Conservation (phyloP, 345 rosid species). For the Salix brachista region DNA sequence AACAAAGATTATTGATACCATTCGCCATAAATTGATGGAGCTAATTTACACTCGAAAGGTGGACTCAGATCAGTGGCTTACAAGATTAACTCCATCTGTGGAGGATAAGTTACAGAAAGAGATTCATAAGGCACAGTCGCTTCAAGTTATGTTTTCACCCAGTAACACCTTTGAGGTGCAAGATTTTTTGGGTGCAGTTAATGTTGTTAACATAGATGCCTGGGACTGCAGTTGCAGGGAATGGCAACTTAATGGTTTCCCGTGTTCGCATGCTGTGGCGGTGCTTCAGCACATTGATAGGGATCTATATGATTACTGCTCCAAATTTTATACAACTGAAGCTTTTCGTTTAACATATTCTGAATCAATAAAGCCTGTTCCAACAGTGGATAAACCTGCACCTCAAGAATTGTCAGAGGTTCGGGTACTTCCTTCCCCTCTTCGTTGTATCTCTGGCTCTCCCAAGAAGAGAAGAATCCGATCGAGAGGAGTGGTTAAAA, state of each 20-base stretch:
- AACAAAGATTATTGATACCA: conserved; percentile 25
- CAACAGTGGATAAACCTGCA: conserved; percentile 13
- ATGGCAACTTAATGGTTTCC: conserved; percentile 24
- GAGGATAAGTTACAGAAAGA: conserved; percentile 25
- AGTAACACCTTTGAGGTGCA: conserved; percentile 10
- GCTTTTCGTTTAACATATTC: conserved; percentile 17
- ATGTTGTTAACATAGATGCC: conserved; percentile 11
- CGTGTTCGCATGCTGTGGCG: conserved; percentile 24
- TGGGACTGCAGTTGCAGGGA: conserved; percentile 24
- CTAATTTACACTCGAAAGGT: conserved; percentile 24
- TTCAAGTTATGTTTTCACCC: conserved; percentile 8
- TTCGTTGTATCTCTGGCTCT: conserved; percentile 17
- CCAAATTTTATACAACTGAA: conserved; percentile 18
- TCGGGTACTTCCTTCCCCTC: conserved; percentile 18
- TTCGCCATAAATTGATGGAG: conserved; percentile 30
- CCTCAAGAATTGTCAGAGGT: conserved; percentile 7
- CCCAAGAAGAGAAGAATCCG: conserved; percentile 28
- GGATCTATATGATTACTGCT: conserved; percentile 24
- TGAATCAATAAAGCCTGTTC: conserved; percentile 25
- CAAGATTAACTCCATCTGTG: conserved; percentile 21
- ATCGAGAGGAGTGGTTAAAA: conserved; percentile 16
- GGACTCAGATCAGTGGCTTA: conserved; percentile 24
- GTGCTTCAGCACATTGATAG: conserved; percentile 16
- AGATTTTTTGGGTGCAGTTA: conserved; percentile 6
- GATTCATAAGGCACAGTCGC: conserved; percentile 16